These are phyloP conservation scores for Choiromyces venosus DNA, from an alignment of 495 filamentous ascomycete species.

Conservation along the genomic window DNA sequence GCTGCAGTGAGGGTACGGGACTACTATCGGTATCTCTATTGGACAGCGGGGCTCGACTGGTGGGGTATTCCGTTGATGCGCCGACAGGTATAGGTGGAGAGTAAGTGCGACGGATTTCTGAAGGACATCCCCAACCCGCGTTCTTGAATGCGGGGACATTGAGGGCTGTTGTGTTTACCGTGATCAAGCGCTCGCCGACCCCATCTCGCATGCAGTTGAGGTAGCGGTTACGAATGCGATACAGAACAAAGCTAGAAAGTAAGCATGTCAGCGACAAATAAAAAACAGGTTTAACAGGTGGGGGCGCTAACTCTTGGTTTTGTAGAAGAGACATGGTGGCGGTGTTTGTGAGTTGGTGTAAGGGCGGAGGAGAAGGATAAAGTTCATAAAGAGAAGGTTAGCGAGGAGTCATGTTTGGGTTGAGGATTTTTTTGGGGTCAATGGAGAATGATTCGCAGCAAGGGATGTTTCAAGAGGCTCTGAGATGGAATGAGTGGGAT, in stretches of 20 bases:
- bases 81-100: conserved; percentile 94
- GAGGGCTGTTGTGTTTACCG: conserved; percentile 76
- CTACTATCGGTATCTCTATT: conserved; percentile 40
- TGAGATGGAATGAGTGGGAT: neutral
- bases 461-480: neutral
- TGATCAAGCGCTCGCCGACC: conserved; percentile 88
- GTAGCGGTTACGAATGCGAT: conserved; percentile 84
- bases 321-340: conserved; percentile 78
- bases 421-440: neutral
- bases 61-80: conserved; percentile 81
- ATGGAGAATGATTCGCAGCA: neutral
- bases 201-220: conserved; percentile 84
- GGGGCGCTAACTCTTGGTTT: conserved; percentile 79
- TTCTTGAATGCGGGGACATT: conserved; percentile 91
- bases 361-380: neutral
- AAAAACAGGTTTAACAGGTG: conserved; percentile 10
- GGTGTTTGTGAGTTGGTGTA: neutral
- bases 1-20: conserved; percentile 35
- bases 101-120: conserved; percentile 78
- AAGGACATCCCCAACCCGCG: conserved; percentile 77
- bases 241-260: conserved; percentile 68
- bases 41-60: conserved; percentile 47
- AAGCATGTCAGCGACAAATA: neutral
- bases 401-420: neutral
- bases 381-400: neutral